Conservation (phyloP, 352 stramenopile species). For the Phytopythium vexans region DNA sequence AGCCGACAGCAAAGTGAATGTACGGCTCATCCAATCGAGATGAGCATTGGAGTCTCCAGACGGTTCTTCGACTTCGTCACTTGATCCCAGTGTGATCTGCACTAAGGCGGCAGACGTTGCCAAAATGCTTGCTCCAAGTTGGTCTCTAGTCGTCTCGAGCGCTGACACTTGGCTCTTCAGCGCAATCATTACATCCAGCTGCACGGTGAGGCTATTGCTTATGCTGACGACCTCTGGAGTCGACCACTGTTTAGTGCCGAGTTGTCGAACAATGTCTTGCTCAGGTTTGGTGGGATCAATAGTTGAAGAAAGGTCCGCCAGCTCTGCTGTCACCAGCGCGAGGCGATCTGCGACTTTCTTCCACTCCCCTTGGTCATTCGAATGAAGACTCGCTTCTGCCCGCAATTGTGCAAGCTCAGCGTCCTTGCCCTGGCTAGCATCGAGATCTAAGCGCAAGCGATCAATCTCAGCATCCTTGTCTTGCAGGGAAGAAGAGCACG, state of each 20-base stretch:
- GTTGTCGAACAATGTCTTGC: too few relatives aligned
- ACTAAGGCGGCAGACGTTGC: neutral
- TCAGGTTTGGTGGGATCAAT: too few relatives aligned
- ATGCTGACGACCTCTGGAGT: too few relatives aligned
- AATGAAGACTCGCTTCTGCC: neutral
- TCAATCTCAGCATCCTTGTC: slow-evolving; percentile 4
- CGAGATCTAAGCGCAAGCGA: neutral
- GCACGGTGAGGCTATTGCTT: too few relatives aligned
- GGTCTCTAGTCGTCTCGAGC: too few relatives aligned
- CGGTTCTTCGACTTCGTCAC: neutral
- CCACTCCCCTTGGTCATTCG: too few relatives aligned
- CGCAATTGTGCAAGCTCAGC: neutral
- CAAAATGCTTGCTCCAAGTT: neutral
- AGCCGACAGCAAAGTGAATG: neutral
- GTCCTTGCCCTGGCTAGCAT: neutral
- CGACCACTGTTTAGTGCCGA: too few relatives aligned
- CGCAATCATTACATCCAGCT: too few relatives aligned
- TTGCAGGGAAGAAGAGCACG: neutral
- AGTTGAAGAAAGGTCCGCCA: too few relatives aligned
- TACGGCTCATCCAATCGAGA: neutral
- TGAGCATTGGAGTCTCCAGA: neutral
- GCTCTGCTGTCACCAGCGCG: too few relatives aligned
- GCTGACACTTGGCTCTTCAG: too few relatives aligned
- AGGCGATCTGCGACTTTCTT: too few relatives aligned
- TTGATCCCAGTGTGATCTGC: neutral